phyloP scores from a whole-genome alignment of 768 basidiomycete genomes.

The Peribolospora baueri region DNA sequence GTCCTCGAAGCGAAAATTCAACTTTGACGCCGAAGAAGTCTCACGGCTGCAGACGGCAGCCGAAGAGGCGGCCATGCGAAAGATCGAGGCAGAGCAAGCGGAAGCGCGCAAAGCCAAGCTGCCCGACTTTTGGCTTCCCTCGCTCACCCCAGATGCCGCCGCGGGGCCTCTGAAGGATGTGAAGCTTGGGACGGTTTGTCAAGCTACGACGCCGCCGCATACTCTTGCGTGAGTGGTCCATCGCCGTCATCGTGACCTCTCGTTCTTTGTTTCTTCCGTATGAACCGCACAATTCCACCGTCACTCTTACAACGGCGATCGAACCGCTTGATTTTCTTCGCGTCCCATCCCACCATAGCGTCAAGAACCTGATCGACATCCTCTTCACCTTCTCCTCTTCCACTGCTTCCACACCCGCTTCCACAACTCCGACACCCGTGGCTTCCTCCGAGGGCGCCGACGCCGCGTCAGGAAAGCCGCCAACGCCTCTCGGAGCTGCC shows the following conservation, averaged over 20 bases:
- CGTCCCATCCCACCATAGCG: background rate
- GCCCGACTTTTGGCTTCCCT: slow-evolving; percentile 93
- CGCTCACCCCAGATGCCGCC: slow-evolving; percentile 57
- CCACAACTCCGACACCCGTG: background rate
- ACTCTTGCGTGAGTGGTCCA: slow-evolving; percentile 36
- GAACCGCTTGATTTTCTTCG: too few species aligned
- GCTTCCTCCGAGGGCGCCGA: slow-evolving; percentile 34
- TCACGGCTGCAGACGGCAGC: slow-evolving; percentile 52
- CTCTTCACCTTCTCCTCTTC: background rate
- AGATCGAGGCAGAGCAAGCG: slow-evolving; percentile 44
- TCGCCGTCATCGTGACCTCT: too few species aligned
- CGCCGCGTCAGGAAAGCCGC: slow-evolving; percentile 8
- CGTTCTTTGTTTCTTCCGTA: too few species aligned
- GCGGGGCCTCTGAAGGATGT: slow-evolving; percentile 47
- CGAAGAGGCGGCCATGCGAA: slow-evolving; percentile 59
- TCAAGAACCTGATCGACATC: background rate
- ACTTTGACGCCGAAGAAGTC: slow-evolving; percentile 47
- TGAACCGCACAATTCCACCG: too few species aligned
- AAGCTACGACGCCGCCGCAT: slow-evolving; percentile 56
- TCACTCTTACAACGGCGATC: too few species aligned
- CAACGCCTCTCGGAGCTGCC: slow-evolving; percentile 1
- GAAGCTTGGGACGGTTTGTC: slow-evolving; percentile 69
- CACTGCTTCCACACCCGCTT: background rate
- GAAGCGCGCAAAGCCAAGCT: slow-evolving; percentile 66
- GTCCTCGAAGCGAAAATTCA: slow-evolving; percentile 61